phyloP scores from a whole-genome alignment of 257 asterid species.

The Ballota nigra region DNA sequence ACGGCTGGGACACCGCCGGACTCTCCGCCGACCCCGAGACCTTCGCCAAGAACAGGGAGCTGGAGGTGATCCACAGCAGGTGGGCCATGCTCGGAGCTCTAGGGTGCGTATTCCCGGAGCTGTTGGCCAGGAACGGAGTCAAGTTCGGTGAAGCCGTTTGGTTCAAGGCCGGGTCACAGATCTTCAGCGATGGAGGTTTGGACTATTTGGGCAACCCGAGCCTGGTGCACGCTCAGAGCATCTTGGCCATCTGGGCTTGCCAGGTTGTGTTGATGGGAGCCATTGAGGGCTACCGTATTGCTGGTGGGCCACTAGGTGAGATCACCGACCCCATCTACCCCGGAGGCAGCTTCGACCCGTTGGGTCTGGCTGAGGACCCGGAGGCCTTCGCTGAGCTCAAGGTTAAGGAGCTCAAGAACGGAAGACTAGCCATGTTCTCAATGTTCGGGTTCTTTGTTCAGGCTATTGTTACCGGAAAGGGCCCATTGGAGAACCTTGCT shows the following conservation, averaged over 20 bases:
- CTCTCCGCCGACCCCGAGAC: too few species aligned
- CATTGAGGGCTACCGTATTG: constrained; percentile 56
- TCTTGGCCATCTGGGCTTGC: constrained; percentile 58
- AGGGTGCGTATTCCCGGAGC: too few species aligned
- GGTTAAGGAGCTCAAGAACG: constrained; percentile 55
- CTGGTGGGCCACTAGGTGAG: constrained; percentile 56
- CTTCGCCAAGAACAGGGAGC: too few species aligned
- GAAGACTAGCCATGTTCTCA: constrained; percentile 51
- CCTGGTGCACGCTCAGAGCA: constrained; percentile 59
- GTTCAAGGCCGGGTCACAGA: constrained; percentile 58
- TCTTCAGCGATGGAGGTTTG: constrained; percentile 48
- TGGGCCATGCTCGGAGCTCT: too few species aligned
- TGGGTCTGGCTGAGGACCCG: constrained; percentile 60
- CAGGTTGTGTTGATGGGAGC: constrained; percentile 59
- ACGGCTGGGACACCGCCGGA: constrained; percentile 60
- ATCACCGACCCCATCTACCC: constrained; percentile 47
- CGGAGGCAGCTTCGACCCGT: constrained; percentile 55
- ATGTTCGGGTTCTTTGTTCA: constrained; percentile 52
- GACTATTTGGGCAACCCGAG: constrained; percentile 62
- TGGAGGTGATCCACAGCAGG: too few species aligned
- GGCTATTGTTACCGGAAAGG: constrained; percentile 47
- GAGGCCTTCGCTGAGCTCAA: constrained; percentile 56
- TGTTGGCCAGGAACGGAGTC: too few species aligned
- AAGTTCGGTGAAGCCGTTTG: constrained; percentile 55
- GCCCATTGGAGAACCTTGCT: constrained; percentile 36